Evolutionary conservation across 2,329 filamentous ascomycete species (phyloP).

Genomic region (Hymenoscyphus scutula): DNA sequence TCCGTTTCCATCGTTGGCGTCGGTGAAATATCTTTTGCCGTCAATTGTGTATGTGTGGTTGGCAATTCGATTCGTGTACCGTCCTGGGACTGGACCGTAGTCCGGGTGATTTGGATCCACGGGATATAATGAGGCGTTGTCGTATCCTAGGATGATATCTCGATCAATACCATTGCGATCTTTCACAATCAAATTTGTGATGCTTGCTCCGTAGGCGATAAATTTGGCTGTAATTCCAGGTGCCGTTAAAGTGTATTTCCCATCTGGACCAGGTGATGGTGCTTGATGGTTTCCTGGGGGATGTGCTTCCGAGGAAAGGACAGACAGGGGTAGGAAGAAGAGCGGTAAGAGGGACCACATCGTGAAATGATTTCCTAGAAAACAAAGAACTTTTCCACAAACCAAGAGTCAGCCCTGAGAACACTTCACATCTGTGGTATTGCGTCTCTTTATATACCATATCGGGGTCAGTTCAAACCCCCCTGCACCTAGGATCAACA

Average conservation of each 20-base stretch:
- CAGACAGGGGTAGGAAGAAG: constrained; percentile 3
- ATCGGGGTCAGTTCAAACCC: neutral
- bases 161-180: constrained; percentile 60
- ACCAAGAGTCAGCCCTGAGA: neutral
- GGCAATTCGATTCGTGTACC: constrained; percentile 77
- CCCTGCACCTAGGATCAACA: neutral
- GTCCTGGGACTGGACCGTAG: constrained; percentile 68
- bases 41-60: constrained; percentile 68
- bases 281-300: neutral
- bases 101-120: constrained; percentile 63
- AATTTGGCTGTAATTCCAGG: constrained; percentile 62
- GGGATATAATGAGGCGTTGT: constrained; percentile 69
- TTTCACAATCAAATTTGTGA: constrained; percentile 67
- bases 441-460: neutral
- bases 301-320: neutral
- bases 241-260: constrained; percentile 70
- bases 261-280: constrained; percentile 49
- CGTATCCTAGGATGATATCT: constrained; percentile 70
- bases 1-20: constrained; percentile 53
- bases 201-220: constrained; percentile 66
- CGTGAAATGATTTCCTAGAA: neutral
- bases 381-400: neutral
- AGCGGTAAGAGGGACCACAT: constrained; percentile 8
- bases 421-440: neutral
- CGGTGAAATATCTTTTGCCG: constrained; percentile 50